phyloP scores from a whole-genome alignment of 805 yeast species.

The Cyberlindnera mrakii region DNA sequence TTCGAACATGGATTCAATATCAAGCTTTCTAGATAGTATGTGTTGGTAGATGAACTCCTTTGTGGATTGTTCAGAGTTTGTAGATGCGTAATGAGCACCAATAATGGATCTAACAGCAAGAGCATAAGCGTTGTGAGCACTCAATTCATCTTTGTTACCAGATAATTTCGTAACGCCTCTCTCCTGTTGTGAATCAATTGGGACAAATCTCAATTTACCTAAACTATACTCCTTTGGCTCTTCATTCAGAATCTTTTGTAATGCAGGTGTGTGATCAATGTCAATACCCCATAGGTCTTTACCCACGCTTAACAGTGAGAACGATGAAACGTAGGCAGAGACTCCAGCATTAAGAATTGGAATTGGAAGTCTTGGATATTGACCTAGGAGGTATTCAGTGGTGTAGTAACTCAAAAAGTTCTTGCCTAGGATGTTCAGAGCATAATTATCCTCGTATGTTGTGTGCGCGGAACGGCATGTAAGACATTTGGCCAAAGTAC shows the following conservation, averaged over 20 bases:
- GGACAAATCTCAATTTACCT: conserved; percentile 60
- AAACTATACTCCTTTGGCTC: conserved; percentile 62
- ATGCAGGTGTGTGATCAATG: conserved; percentile 54
- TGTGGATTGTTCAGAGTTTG: conserved; percentile 50
- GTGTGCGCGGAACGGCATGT: conserved; percentile 46
- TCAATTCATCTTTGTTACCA: conserved; percentile 22
- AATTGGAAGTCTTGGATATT: conserved; percentile 87
- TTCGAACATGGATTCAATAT: conserved; percentile 65
- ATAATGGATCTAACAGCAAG: conserved; percentile 75
- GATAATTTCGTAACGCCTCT: conserved; percentile 48
- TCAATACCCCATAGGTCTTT: conserved; percentile 81
- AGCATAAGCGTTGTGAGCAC: conserved; percentile 37
- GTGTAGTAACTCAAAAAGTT: conserved; percentile 69
- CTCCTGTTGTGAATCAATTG: conserved; percentile 27
- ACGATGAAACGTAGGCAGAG: conserved; percentile 66
- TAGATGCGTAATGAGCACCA: conserved; percentile 75
- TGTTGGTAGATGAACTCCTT: conserved; percentile 66
- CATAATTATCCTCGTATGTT: conserved; percentile 61
- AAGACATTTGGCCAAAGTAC: conserved; percentile 76
- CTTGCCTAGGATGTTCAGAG: conserved; percentile 78
- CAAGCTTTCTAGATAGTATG: conserved; percentile 77
- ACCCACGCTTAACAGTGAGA: conserved; percentile 61
- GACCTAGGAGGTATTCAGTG: conserved; percentile 63
- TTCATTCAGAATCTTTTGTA: conserved; percentile 61
- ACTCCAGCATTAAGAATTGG: conserved; percentile 70